phyloP scores from a whole-genome alignment of 2,329 filamentous ascomycete species.

The Neofusicoccum parvum region DNA sequence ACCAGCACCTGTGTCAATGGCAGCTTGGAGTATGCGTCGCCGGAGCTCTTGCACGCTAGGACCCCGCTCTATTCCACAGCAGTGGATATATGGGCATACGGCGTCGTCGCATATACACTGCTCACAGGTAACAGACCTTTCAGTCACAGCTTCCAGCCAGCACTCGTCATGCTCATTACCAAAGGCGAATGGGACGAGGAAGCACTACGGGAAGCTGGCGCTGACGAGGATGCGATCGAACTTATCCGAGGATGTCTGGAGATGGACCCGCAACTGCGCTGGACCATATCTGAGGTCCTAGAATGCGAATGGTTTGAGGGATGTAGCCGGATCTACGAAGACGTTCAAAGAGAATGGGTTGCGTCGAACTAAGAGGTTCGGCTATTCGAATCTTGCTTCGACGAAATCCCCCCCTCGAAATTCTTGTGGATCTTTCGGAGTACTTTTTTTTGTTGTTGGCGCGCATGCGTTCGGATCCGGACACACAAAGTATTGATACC shows the following conservation, averaged over 20 bases:
- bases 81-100: slow-evolving; percentile 69
- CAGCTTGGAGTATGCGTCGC: slow-evolving; percentile 59
- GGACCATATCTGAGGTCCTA: slow-evolving; percentile 60
- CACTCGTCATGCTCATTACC: slow-evolving; percentile 61
- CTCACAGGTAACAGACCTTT: slow-evolving; percentile 65
- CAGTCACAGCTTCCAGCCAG: slow-evolving; percentile 60
- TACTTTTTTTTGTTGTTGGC: neutral
- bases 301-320: slow-evolving; percentile 56
- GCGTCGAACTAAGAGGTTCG: neutral
- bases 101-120: slow-evolving; percentile 63
- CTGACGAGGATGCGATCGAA: slow-evolving; percentile 54
- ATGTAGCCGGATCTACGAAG: slow-evolving; percentile 28
- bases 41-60: slow-evolving; percentile 46
- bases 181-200: slow-evolving; percentile 61
- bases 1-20: slow-evolving; percentile 62
- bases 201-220: slow-evolving; percentile 49
- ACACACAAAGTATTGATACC: slow-evolving; percentile 19
- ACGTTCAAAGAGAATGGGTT: slow-evolving; percentile 8
- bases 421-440: neutral
- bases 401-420: neutral
- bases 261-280: slow-evolving; percentile 57
- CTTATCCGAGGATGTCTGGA: slow-evolving; percentile 63
- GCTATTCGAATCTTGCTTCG: neutral
- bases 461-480: slow-evolving; percentile 7
- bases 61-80: slow-evolving; percentile 52